Evolutionary conservation across 2,329 filamentous ascomycete species (phyloP), one percentile per base, ranked within the genome.

Genomic region (Macroventuria anomochaeta): DNA sequence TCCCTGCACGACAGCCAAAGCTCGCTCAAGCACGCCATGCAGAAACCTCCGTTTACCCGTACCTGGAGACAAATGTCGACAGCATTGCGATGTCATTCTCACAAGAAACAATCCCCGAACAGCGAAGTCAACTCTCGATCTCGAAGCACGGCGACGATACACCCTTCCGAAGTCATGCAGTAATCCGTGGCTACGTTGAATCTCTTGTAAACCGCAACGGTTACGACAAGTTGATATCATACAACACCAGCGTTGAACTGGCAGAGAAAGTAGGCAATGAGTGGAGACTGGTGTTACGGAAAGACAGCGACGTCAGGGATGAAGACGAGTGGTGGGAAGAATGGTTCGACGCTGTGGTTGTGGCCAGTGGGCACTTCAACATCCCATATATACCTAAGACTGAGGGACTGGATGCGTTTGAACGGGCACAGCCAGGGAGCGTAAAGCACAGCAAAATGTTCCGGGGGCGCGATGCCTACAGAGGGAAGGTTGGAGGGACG

Each of bases 31-130:
- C 55, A 2, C 61, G 68, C 39, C 62, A 67, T 57, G 51, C 65
- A 4, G 67, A 71, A 31, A 68, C 68, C 2, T 67, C 69, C 0
- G 59, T 88, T 15, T 88, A 88, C 59, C 83, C 84, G 0, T 81
- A 82, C 17, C 73, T 88, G n/a, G 84, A 88, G 64, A 88, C 85
- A 2, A 89, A 89, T 58, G 82, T 89, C 36, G 80, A 83, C 57
- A 76, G 77, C 5, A 64, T 79, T 2, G 76, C 83, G 0, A 89
- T 89, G 87, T 77, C 80, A 13, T 89, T 83, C 67, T 81, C 79
- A 0, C 77, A 84, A 55, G 84, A 86, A 47, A 75, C 77, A 0
- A 83, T 87, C 12, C 79, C 83, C 0, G 65, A 36, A 68, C 74
- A 21, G 78, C 76, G 12, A 61, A 77, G 36, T 69, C 69, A 51